Base-by-base conservation (phyloP, 140 eudicot genomes). In the Ambrosia hybrid region DNA sequence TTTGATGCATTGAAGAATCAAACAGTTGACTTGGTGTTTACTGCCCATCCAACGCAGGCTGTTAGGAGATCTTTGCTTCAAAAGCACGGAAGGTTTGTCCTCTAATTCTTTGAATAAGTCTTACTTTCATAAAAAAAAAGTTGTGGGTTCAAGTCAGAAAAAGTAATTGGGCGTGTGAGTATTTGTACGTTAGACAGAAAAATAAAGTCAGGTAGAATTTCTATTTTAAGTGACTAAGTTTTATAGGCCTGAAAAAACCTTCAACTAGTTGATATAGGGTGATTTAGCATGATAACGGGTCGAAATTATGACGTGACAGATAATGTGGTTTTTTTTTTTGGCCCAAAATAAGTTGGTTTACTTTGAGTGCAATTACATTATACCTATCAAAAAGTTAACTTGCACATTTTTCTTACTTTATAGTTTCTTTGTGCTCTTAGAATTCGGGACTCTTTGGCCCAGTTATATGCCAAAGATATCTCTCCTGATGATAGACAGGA, bases 1-100 rank as follows among this genome's bases (percentile, higher is more conserved):
- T 92, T 89, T 58, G 92, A 89, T 83, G 96, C 98, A 0, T 76
- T 92, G 38, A 92, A 92, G 84, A 87, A 85, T 74, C 96, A 92
- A 79, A 92, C 96, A 9, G 95, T 92, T 68, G 98, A 92, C 83
- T 85, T 89, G 36, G 96, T 89, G 69, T 76, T 92, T 13, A 92
- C 98, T 67, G 98, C 98, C 51, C 96, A 92, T 81, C 98, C 98
- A 16, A 94, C 97, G 11, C 99, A 94, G 71, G 88, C 99, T 56
- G 83, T 94, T 36, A 76, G 99, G 52, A 84, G 99, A 86, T 90
- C 99, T 6, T 84, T 94, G 87, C 99, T 94, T 72, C 99, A 94
- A 79, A 94, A 94, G 80, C 99, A 94, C 65, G 99, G 96, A 53
- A 94, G 99, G 99, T 90, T 68, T 62, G 84, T 73, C 46, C 48